Conservation (phyloP, 345 rosid genomes). For the Eutrema heterophyllum region DNA sequence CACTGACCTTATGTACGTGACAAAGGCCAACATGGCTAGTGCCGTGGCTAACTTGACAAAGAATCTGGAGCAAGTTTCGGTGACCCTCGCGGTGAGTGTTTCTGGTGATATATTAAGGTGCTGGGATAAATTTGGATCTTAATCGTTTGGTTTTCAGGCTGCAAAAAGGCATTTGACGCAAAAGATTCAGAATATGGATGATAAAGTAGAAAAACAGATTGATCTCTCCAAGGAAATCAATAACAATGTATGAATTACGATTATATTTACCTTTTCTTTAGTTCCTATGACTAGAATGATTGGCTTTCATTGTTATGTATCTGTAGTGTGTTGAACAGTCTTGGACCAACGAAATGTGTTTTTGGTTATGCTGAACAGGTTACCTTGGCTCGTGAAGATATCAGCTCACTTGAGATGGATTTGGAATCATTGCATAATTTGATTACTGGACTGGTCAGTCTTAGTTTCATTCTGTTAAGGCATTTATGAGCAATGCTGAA, state of each 20-base stretch:
- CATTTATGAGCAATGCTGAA: slow-evolving; percentile 3
- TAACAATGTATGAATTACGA: slow-evolving; percentile 46
- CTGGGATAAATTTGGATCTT: background rate
- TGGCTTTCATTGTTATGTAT: background rate
- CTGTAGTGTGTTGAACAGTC: background rate
- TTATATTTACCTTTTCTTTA: background rate
- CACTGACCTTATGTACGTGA: slow-evolving; percentile 88
- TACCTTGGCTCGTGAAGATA: slow-evolving; percentile 44
- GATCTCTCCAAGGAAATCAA: slow-evolving; percentile 66
- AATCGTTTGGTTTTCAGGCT: slow-evolving; percentile 41
- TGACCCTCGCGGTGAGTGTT: slow-evolving; percentile 65
- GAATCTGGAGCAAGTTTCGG: slow-evolving; percentile 71
- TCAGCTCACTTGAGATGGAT: slow-evolving; percentile 47
- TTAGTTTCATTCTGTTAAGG: background rate
- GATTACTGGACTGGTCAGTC: slow-evolving; percentile 73
- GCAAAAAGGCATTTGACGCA: slow-evolving; percentile 87
- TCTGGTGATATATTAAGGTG: background rate
- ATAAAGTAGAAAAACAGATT: slow-evolving; percentile 78
- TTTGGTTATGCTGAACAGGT: slow-evolving; percentile 46
- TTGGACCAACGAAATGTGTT: background rate
- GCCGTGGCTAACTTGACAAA: slow-evolving; percentile 83
- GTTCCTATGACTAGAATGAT: background rate
- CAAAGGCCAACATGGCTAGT: slow-evolving; percentile 67
- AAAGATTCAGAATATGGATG: slow-evolving; percentile 70
- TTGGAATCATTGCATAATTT: slow-evolving; percentile 52